Evolutionary conservation across 2,329 filamentous ascomycete genomes (phyloP), one percentile per base, ranked within the genome.

Genomic region (Hymenoscyphus fructigenus): DNA sequence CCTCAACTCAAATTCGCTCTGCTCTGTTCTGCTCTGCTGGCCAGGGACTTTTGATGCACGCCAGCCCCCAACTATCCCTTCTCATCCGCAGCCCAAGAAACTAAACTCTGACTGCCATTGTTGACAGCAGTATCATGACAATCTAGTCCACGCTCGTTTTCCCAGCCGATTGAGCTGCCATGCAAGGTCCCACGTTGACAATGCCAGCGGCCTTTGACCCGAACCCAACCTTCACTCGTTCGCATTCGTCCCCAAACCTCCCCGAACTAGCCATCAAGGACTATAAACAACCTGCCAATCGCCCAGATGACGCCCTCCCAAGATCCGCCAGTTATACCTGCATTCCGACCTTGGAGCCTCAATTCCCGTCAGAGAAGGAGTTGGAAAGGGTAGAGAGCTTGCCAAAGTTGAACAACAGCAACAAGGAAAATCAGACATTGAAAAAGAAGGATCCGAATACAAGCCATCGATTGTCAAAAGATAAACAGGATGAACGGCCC

Each of bases 241-340:
- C 75, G 15, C 70, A 72, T 56, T 77, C 75, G 9, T 75, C 73
- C n/a, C 69, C 75, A 9, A 74, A 71, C 58, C 66, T 76, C 6
- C 68, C 74, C 28, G 70, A 73, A 59, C 65, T 75, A 50, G 65
- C 66, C 47, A 71, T 65, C 56, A 60, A 69, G 60, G 71, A 75
- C 41, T 72, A 72, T 65, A 71, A 70, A 62, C 63, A 47, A 9
- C 28, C 62, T 17, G 57, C 68, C 12, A 61, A 59, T 12, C 65
- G 55, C 20, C 66, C 63, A 14, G 61, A 69, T 59, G 68, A 72
- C 32, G 71, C 74, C 47, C 69, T 87, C 34, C 80, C 81, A 32
- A 81, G 84, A 64, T 82, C 85, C 58, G 85, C 85, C 36, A 88
- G 85, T 70, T 87, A 84, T 75, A 84, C 82, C 57, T 81, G 83